Conservation (phyloP, 306 rosid genomes). For the Lupinus albus region DNA sequence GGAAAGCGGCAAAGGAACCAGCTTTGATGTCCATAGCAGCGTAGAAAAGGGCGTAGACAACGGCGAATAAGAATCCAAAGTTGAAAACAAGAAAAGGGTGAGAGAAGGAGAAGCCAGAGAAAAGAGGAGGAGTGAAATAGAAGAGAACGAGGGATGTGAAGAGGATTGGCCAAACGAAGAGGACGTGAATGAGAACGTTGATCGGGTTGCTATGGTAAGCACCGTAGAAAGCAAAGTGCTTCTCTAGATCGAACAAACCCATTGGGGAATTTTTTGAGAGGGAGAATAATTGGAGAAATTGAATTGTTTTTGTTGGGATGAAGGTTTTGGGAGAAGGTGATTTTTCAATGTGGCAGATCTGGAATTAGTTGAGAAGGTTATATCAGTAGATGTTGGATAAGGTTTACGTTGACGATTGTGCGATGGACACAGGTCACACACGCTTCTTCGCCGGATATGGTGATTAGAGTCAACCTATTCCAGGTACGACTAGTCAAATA, state of each 20-base stretch:
- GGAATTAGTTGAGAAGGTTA: too few species aligned
- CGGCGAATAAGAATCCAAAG: constrained; percentile 57
- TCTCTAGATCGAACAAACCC: constrained; percentile 76
- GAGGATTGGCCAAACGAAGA: constrained; percentile 82
- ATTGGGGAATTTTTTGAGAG: background rate
- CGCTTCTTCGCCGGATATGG: too few species aligned
- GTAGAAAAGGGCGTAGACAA: constrained; percentile 60
- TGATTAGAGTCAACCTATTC: too few species aligned
- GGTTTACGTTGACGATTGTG: too few species aligned
- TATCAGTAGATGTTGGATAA: too few species aligned
- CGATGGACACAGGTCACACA: too few species aligned
- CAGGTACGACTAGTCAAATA: too few species aligned
- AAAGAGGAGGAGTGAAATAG: constrained; percentile 66
- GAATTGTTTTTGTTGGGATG: background rate
- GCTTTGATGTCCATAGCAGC: constrained; percentile 63
- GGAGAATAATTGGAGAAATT: background rate
- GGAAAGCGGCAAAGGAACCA: constrained; percentile 71
- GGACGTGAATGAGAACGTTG: constrained; percentile 61
- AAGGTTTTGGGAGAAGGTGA: too few species aligned
- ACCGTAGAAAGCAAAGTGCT: constrained; percentile 85
- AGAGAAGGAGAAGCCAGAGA: constrained; percentile 37
- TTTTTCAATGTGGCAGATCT: too few species aligned
- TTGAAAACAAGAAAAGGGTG: constrained; percentile 55
- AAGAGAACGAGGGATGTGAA: constrained; percentile 60
- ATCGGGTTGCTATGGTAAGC: constrained; percentile 81